These are phyloP conservation scores for Carex kokanica DNA, from an alignment of 176 grass and related monocot genomes.

Conservation along the genomic window DNA sequence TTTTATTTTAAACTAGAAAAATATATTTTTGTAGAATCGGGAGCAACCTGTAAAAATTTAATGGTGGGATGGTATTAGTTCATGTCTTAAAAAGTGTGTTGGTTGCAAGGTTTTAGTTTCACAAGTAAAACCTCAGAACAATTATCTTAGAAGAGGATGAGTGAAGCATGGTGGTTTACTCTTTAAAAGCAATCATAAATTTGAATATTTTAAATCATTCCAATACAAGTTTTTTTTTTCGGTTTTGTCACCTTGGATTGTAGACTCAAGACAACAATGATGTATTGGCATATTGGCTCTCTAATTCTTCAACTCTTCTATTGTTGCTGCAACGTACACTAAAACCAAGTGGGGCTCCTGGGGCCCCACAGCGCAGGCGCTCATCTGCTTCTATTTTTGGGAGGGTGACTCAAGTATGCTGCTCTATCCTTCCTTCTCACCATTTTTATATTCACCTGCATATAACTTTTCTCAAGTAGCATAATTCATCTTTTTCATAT, in stretches of 20 bases:
- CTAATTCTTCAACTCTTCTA: conserved; percentile 91
- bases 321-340: conserved; percentile 86
- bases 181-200: background rate
- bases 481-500: background rate
- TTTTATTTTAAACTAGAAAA: background rate
- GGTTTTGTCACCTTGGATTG: conserved; percentile 31
- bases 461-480: background rate
- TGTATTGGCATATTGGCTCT: conserved; percentile 93
- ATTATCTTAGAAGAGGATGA: background rate
- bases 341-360: conserved; percentile 87
- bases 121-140: background rate
- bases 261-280: conserved; percentile 99
- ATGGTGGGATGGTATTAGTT: background rate
- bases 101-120: background rate
- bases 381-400: conserved; percentile 98
- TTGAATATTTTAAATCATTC: background rate
- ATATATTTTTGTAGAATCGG: background rate
- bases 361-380: conserved; percentile 77
- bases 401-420: conserved; percentile 84
- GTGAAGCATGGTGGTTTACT: conserved; percentile 7
- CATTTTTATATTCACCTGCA: conserved; percentile 10
- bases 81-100: background rate
- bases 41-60: background rate
- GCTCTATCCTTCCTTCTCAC: conserved; percentile 1
- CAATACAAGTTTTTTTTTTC: background rate